A percentile compares a stretch with the other conserved stretches of the same genome.
These are phyloP conservation scores for Fusarium fujikuroi DNA, from an alignment of 2,329 filamentous ascomycete species.

Conservation along the genomic window DNA sequence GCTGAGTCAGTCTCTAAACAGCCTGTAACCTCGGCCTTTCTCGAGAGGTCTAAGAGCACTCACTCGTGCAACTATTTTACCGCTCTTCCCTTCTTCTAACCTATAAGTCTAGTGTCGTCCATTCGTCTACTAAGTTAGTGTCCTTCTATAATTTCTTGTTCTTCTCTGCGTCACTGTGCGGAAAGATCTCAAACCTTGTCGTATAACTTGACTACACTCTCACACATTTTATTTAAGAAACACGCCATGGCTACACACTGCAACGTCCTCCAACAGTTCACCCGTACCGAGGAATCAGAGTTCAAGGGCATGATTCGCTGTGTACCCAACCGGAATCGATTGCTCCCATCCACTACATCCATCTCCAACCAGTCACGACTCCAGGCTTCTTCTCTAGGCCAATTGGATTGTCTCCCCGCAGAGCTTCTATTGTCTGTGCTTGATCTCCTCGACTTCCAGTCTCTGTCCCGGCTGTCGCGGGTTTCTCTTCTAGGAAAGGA, in stretches of 20 bases:
- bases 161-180: conserved; percentile 4
- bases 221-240: neutral
- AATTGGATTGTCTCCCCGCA: conserved; percentile 42
- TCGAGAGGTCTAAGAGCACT: conserved; percentile 1
- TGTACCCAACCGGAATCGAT: conserved; percentile 13
- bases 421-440: conserved; percentile 42
- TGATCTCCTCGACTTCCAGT: conserved; percentile 45
- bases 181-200: neutral
- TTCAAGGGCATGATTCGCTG: conserved; percentile 36
- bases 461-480: conserved; percentile 45
- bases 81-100: conserved; percentile 16
- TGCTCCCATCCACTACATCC: conserved; percentile 16
- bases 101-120: conserved; percentile 32
- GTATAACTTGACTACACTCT: conserved; percentile 3
- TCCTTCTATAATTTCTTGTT: conserved; percentile 10
- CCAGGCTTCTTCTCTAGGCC: conserved; percentile 39
- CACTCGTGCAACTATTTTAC: conserved; percentile 30
- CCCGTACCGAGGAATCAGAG: conserved; percentile 30
- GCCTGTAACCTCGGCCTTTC: conserved; percentile 34
- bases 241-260: conserved; percentile 13
- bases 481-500: conserved; percentile 41
- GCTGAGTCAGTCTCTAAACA: conserved; percentile 32
- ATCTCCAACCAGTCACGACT: conserved; percentile 12
- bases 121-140: conserved; percentile 17
- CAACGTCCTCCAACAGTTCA: conserved; percentile 21